phyloP scores from a whole-genome alignment of 495 filamentous ascomycete species.

The Haplographium delicatum region DNA sequence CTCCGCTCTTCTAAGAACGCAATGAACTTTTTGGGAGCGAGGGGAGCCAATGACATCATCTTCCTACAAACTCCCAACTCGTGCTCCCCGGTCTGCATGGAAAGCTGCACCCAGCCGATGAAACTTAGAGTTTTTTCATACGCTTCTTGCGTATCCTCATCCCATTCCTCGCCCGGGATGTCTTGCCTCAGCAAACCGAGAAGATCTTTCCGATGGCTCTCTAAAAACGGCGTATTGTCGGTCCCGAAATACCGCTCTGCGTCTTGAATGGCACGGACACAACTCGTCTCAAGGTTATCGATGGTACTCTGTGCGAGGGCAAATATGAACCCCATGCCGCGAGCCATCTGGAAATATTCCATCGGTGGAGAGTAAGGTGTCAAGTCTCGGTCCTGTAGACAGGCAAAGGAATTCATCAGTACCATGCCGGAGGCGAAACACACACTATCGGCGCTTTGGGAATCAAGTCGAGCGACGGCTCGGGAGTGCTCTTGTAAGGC shows the following conservation, averaged over 20 bases:
- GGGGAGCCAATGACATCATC: slow-evolving; percentile 1
- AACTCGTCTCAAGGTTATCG: neutral
- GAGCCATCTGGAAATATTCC: slow-evolving; percentile 8
- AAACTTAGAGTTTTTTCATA: slow-evolving; percentile 9
- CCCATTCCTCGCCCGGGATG: slow-evolving; percentile 1
- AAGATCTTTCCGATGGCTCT: neutral
- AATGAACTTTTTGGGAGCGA: slow-evolving; percentile 7
- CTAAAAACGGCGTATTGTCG: neutral
- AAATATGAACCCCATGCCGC: slow-evolving; percentile 1
- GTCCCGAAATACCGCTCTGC: neutral
- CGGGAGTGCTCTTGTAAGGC: slow-evolving; percentile 6
- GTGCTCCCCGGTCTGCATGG: neutral
- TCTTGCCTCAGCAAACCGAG: slow-evolving; percentile 1
- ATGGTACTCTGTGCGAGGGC: neutral
- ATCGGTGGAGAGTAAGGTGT: slow-evolving; percentile 8
- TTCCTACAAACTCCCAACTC: neutral
- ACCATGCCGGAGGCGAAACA: slow-evolving; percentile 8
- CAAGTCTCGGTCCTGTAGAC: slow-evolving; percentile 1
- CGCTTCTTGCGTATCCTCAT: slow-evolving; percentile 1
- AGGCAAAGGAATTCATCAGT: slow-evolving; percentile 6
- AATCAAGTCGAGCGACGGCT: neutral
- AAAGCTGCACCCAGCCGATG: slow-evolving; percentile 2
- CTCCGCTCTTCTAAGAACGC: neutral
- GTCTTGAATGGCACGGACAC: neutral
- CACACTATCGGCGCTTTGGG: slow-evolving; percentile 1